A percentile compares a stretch with the other conserved stretches of the same genome.
phyloP scores from a whole-genome alignment of 768 basidiomycete genomes.

The Hericium erinaceus region DNA sequence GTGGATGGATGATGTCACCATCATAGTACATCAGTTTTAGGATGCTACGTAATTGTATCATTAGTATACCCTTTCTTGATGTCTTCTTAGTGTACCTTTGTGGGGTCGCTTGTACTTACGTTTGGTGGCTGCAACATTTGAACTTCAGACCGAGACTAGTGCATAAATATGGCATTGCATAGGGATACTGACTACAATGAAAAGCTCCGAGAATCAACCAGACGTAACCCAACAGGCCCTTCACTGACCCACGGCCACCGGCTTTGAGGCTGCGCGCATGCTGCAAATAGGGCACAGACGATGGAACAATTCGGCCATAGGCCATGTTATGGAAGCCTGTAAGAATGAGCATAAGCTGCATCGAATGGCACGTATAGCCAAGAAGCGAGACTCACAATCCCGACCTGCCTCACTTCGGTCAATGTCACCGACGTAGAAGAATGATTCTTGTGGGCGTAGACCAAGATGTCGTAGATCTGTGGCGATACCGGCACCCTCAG shows the following conservation, averaged over 20 bases:
- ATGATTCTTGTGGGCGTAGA: constrained; percentile 57
- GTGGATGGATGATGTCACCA: constrained; percentile 43
- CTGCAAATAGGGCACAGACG: constrained; percentile 50
- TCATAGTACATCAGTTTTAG: constrained; percentile 32
- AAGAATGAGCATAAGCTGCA: constrained; percentile 1
- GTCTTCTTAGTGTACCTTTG: too few relatives aligned
- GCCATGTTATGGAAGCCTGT: constrained; percentile 64
- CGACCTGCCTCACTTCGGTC: constrained; percentile 43
- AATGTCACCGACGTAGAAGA: constrained; percentile 45
- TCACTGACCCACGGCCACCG: constrained; percentile 7
- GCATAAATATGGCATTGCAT: neutral
- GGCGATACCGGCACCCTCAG: constrained; percentile 56
- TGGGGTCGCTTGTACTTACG: too few relatives aligned
- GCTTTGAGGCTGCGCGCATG: constrained; percentile 23
- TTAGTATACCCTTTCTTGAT: too few relatives aligned
- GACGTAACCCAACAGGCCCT: neutral
- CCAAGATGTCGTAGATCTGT: constrained; percentile 62
- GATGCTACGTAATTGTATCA: too few relatives aligned
- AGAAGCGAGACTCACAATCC: constrained; percentile 39
- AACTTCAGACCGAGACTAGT: neutral
- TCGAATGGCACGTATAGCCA: too few relatives aligned
- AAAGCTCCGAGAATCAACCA: too few relatives aligned
- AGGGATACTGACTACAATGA: too few relatives aligned
- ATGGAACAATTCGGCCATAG: constrained; percentile 62
- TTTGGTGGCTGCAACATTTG: neutral